phyloP scores from a whole-genome alignment of 208 protist genomes.

The Leishmania tropica region DNA sequence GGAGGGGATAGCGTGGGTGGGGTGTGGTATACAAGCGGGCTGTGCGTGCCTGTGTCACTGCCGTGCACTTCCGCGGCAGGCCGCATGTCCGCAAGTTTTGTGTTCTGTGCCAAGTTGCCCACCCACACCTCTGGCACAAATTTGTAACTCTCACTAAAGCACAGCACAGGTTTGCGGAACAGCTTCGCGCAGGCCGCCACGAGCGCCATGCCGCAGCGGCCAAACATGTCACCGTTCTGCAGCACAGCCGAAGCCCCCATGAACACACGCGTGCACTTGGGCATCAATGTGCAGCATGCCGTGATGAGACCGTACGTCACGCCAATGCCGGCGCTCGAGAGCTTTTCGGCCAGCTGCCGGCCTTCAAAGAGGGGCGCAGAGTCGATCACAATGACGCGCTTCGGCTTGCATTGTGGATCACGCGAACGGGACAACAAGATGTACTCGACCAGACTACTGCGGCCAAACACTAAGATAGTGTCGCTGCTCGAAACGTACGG shows the following conservation, averaged over 20 bases:
- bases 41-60: conserved; percentile 20
- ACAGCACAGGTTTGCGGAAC: conserved; percentile 96
- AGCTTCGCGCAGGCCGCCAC: conserved; percentile 93
- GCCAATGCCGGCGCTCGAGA: conserved; percentile 81
- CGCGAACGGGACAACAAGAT: conserved; percentile 66
- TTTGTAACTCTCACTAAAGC: conserved; percentile 98
- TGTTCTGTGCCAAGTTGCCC: conserved; percentile 96
- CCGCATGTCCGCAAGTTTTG: conserved; percentile 73
- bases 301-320: conserved; percentile 95
- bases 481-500: conserved; percentile 67
- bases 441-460: conserved; percentile 74
- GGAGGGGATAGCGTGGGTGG: conserved; percentile 27
- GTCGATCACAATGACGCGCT: conserved; percentile 95
- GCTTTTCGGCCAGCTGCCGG: conserved; percentile 58
- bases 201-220: conserved; percentile 92
- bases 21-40: conserved; percentile 20
- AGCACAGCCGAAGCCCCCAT: conserved; percentile 94
- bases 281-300: conserved; percentile 95
- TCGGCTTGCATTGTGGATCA: conserved; percentile 44
- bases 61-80: conserved; percentile 21
- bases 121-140: conserved; percentile 96
- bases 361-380: conserved; percentile 94
- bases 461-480: conserved; percentile 83
- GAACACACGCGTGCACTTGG: conserved; percentile 94
- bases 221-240: conserved; percentile 94